These are phyloP conservation scores for Phoma sp. DNA, from an alignment of 2,329 filamentous ascomycete genomes.

Conservation along the genomic window DNA sequence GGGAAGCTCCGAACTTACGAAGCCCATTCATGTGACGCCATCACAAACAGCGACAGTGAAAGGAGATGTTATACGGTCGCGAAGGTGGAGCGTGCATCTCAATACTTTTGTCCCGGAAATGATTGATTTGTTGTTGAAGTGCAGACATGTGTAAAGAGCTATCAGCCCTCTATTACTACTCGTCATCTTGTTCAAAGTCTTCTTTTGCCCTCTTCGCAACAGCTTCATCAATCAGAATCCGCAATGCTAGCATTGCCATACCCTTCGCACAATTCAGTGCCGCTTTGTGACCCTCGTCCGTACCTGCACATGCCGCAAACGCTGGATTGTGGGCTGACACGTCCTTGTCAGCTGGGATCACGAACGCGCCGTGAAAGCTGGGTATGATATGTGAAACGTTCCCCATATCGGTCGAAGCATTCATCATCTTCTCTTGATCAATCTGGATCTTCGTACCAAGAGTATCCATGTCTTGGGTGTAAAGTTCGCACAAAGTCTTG, in stretches of 20 bases:
- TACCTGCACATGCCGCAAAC: constrained; percentile 57
- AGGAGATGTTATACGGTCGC: no score
- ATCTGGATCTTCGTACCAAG: constrained; percentile 50
- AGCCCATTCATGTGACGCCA: constrained; percentile 1
- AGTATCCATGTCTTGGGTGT: constrained; percentile 54
- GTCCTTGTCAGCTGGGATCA: constrained; percentile 49
- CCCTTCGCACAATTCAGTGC: constrained; percentile 57
- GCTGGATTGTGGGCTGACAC: constrained; percentile 51
- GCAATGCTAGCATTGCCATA: constrained; percentile 46
- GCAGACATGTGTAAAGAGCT: no score
- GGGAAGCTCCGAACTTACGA: no score
- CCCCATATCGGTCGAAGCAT: constrained; percentile 28
- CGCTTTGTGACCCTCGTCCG: constrained; percentile 47
- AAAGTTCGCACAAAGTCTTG: constrained; percentile 54
- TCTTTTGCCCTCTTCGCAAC: constrained; percentile 19
- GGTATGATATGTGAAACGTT: constrained; percentile 26
- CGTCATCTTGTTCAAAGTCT: constrained; percentile 26
- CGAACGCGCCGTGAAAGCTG: constrained; percentile 59
- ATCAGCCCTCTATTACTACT: not conserved
- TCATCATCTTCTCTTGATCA: constrained; percentile 51
- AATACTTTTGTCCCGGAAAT: no score
- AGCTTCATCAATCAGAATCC: constrained; percentile 25
- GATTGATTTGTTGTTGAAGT: no score
- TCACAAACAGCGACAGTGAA: not conserved
- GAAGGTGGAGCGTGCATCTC: not conserved